A percentile compares a stretch with the other conserved stretches of the same genome.
Evolutionary conservation across 441 rosid species (phyloP).

Genomic region (Euphorbia celastroides): DNA sequence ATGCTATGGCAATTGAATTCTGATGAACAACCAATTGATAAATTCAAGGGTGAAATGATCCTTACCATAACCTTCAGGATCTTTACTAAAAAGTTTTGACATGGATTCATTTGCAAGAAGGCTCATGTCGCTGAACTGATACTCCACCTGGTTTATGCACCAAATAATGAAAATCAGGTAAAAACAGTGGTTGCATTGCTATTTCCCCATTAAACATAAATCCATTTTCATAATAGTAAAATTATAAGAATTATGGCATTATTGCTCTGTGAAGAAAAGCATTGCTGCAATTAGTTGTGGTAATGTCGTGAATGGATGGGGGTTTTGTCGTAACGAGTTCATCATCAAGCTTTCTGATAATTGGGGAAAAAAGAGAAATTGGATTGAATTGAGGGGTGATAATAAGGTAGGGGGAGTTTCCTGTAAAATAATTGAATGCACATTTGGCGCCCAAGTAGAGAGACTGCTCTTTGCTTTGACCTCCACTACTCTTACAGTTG

Average conservation of each 20-base stretch:
- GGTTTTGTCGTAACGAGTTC: background rate
- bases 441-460: slow-evolving; percentile 50
- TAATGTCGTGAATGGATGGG: background rate
- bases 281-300: background rate
- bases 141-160: slow-evolving; percentile 57
- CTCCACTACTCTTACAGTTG: too few species aligned
- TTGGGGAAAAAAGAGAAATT: background rate
- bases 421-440: slow-evolving; percentile 41
- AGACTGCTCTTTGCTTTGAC: too few species aligned
- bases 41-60: background rate
- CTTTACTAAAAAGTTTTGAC: slow-evolving; percentile 69
- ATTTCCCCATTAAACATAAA: background rate
- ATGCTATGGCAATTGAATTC: slow-evolving; percentile 1
- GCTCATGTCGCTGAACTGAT: slow-evolving; percentile 86
- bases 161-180: background rate
- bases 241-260: background rate
- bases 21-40: background rate
- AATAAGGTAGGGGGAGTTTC: background rate
- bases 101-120: slow-evolving; percentile 85
- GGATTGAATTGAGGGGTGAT: background rate
- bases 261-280: background rate
- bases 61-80: slow-evolving; percentile 91
- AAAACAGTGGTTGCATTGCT: background rate
- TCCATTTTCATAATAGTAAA: background rate
- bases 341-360: background rate